phyloP scores from a whole-genome alignment of 345 rosid species.

The Balakata baccata region DNA sequence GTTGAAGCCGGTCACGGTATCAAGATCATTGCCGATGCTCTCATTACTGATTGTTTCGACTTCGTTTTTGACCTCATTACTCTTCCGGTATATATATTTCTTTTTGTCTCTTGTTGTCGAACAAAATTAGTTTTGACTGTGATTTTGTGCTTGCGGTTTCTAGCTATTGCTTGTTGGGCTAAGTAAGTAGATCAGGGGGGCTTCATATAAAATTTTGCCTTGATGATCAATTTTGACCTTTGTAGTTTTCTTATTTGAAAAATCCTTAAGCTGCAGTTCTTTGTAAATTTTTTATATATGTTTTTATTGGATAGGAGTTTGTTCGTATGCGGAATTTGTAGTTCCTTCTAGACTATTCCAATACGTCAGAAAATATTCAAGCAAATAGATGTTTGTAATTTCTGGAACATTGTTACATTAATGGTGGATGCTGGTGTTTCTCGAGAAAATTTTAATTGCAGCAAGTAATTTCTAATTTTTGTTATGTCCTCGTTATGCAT shows the following conservation, averaged over 20 bases:
- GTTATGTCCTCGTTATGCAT: background rate
- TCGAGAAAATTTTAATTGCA: no score
- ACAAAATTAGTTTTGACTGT: no score
- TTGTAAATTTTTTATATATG: background rate
- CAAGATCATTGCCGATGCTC: conserved; percentile 73
- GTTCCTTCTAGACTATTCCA: background rate
- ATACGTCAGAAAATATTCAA: no score
- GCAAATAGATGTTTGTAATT: background rate
- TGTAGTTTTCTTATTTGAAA: no score
- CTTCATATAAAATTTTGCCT: background rate
- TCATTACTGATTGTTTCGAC: conserved; percentile 48
- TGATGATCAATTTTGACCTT: background rate
- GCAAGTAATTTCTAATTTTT: background rate
- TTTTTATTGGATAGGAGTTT: background rate
- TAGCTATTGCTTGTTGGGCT: no score
- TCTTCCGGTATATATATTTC: conserved; percentile 41
- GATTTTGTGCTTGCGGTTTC: no score
- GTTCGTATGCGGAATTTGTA: background rate
- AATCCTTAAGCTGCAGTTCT: no score
- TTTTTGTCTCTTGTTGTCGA: background rate
- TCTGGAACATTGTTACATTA: no score
- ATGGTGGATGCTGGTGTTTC: background rate
- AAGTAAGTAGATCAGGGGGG: no score
- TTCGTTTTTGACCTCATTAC: conserved; percentile 66
- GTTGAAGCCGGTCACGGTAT: conserved; percentile 77